phyloP scores from a whole-genome alignment of 495 filamentous ascomycete species.

The Aspergillus funiculosus region DNA sequence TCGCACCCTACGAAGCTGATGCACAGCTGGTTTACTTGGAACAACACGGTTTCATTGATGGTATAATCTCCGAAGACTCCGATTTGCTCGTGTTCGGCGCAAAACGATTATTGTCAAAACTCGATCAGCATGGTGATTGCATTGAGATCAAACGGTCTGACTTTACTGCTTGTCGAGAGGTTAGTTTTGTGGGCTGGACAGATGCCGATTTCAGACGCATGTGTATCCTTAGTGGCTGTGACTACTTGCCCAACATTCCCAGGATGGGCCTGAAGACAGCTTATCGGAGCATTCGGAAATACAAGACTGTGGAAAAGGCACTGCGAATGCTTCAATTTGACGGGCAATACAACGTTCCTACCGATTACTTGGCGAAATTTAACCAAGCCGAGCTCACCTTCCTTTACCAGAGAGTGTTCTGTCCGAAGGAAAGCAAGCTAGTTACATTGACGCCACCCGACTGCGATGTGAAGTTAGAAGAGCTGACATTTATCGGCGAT shows the following conservation, averaged over 20 bases:
- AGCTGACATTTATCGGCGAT: constrained; percentile 73
- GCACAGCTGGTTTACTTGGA: constrained; percentile 94
- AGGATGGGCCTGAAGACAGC: constrained; percentile 91
- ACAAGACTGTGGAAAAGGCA: constrained; percentile 80
- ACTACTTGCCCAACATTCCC: constrained; percentile 79
- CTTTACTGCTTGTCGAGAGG: constrained; percentile 80
- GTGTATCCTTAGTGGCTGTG: constrained; percentile 97
- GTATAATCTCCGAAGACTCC: constrained; percentile 93
- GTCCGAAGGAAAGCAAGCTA: constrained; percentile 61
- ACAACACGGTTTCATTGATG: constrained; percentile 70
- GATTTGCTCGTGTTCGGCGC: constrained; percentile 95
- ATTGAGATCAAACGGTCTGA: constrained; percentile 83
- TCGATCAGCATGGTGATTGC: constrained; percentile 89
- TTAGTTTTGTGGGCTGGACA: constrained; percentile 86
- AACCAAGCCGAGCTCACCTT: constrained; percentile 86
- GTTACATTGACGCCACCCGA: constrained; percentile 66
- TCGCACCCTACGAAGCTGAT: constrained; percentile 97
- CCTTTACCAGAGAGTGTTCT: constrained; percentile 89
- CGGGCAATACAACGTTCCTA: constrained; percentile 71
- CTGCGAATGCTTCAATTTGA: constrained; percentile 80
- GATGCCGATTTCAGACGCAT: constrained; percentile 87
- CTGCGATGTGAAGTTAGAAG: constrained; percentile 51
- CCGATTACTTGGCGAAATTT: constrained; percentile 72
- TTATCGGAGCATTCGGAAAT: constrained; percentile 79
- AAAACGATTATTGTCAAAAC: constrained; percentile 82